phyloP scores from a whole-genome alignment of 2,329 filamentous ascomycete species.

The Aspergillus piperis region DNA sequence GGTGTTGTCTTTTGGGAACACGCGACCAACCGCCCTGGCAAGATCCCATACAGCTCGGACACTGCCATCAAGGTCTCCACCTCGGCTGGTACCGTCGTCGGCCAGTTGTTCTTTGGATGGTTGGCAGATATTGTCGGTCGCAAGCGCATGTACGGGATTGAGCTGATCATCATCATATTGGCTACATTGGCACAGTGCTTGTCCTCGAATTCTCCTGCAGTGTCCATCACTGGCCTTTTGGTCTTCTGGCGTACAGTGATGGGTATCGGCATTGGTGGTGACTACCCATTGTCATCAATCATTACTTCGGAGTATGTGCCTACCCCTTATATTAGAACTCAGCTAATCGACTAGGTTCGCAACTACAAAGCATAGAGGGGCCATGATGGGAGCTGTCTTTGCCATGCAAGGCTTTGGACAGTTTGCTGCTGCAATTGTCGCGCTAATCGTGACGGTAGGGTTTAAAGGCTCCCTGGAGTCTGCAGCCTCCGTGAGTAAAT shows the following conservation, averaged over 20 bases:
- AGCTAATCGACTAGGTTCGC: conserved; percentile 59
- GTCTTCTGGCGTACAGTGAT: conserved; percentile 83
- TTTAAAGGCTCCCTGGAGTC: conserved; percentile 65
- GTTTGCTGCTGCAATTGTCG: conserved; percentile 72
- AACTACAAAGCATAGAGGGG: conserved; percentile 80
- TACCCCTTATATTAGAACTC: too few species aligned
- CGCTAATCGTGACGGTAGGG: conserved; percentile 71
- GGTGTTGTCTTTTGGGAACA: conserved; percentile 75
- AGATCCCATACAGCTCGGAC: conserved; percentile 67
- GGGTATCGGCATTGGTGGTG: conserved; percentile 77
- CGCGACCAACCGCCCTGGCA: conserved; percentile 46
- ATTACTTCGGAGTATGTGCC: conserved; percentile 77
- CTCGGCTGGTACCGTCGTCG: conserved; percentile 78
- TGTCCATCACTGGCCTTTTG: conserved; percentile 57
- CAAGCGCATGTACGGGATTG: conserved; percentile 82
- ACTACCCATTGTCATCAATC: conserved; percentile 79
- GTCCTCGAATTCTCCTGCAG: conserved; percentile 62
- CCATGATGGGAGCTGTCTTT: conserved; percentile 85
- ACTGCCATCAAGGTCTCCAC: conserved; percentile 85
- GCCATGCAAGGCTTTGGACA: conserved; percentile 86
- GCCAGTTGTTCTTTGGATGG: conserved; percentile 77
- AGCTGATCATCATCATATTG: conserved; percentile 78
- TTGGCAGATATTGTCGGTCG: conserved; percentile 76
- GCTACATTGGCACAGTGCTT: conserved; percentile 73
- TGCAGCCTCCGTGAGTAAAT: conserved; percentile 56